A percentile compares a stretch with the other conserved stretches of the same genome.
phyloP scores from a whole-genome alignment of 2,329 filamentous ascomycete genomes.

The Amauroascus niger region DNA sequence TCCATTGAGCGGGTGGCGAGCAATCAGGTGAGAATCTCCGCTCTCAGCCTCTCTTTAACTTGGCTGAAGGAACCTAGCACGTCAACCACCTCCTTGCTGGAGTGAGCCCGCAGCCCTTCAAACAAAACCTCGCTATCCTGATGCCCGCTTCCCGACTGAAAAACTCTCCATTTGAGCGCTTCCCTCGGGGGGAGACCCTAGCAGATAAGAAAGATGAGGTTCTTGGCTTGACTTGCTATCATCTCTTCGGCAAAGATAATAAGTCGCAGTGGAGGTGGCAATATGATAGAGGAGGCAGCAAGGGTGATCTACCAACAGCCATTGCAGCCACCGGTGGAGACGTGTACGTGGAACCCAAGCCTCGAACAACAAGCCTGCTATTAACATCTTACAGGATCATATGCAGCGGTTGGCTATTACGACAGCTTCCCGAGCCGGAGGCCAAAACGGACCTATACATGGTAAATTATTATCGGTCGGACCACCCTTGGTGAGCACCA shows the following conservation, averaged over 20 bases:
- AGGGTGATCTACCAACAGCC: constrained; percentile 1
- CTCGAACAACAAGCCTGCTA: constrained; percentile 1
- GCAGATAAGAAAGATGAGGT: constrained; percentile 8
- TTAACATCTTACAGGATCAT: constrained; percentile 10
- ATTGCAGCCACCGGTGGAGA: constrained; percentile 5
- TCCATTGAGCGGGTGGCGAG: not conserved
- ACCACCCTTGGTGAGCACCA: constrained; percentile 5
- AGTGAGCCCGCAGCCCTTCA: not conserved
- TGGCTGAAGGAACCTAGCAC: constrained; percentile 1
- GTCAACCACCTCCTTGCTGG: not conserved
- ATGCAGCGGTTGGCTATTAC: constrained; percentile 7
- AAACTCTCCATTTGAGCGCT: constrained; percentile 5
- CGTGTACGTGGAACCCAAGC: constrained; percentile 6
- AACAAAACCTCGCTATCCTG: not conserved
- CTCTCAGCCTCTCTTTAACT: not conserved
- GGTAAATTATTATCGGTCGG: constrained; percentile 8
- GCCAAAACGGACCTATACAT: not conserved
- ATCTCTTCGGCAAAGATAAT: constrained; percentile 8
- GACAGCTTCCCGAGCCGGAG: not conserved
- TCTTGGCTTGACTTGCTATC: constrained; percentile 2
- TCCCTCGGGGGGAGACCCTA: not conserved
- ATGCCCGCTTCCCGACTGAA: constrained; percentile 5
- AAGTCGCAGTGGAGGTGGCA: constrained; percentile 3
- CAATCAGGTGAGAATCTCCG: constrained; percentile 3
- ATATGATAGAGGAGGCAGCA: not conserved